These are phyloP conservation scores for Mycogone perniciosa DNA, from an alignment of 2,329 filamentous ascomycete genomes.

Conservation along the genomic window DNA sequence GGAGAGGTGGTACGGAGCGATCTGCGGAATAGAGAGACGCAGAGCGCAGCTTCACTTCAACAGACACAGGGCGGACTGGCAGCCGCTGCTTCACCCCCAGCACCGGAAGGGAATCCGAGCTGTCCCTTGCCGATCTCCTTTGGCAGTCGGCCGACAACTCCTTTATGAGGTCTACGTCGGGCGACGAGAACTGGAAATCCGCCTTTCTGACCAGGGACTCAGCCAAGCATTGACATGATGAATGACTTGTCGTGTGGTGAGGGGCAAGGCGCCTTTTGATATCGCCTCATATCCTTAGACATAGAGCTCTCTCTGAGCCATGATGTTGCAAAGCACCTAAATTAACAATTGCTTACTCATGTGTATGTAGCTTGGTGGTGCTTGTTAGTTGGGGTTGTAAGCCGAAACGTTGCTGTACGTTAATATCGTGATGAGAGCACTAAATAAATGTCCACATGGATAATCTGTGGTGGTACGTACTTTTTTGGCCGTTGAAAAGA, in stretches of 20 bases:
- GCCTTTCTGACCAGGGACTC: neutral
- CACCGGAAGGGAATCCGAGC: conserved; percentile 8
- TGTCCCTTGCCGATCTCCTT: conserved; percentile 1
- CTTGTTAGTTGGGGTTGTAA: no score
- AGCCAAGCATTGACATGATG: neutral
- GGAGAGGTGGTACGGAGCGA: conserved; percentile 45
- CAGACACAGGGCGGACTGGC: conserved; percentile 13
- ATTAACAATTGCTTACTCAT: neutral
- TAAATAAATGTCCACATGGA: no score
- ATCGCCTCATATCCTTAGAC: conserved; percentile 3
- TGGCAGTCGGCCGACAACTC: conserved; percentile 3
- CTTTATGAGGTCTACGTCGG: neutral
- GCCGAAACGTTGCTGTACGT: no score
- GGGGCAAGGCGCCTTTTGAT: neutral
- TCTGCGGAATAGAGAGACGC: conserved; percentile 31
- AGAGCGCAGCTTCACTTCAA: conserved; percentile 18
- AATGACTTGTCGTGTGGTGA: neutral
- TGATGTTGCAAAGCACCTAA: neutral
- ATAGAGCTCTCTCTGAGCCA: conserved; percentile 9
- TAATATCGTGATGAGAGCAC: no score
- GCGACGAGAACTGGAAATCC: neutral
- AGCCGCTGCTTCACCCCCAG: conserved; percentile 13
- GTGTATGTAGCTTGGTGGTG: neutral
- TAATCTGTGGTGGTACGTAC: neutral
- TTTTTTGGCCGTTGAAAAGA: neutral